Evolutionary conservation across 495 filamentous ascomycete genomes (phyloP).

Genomic region (Immersiella caudata): DNA sequence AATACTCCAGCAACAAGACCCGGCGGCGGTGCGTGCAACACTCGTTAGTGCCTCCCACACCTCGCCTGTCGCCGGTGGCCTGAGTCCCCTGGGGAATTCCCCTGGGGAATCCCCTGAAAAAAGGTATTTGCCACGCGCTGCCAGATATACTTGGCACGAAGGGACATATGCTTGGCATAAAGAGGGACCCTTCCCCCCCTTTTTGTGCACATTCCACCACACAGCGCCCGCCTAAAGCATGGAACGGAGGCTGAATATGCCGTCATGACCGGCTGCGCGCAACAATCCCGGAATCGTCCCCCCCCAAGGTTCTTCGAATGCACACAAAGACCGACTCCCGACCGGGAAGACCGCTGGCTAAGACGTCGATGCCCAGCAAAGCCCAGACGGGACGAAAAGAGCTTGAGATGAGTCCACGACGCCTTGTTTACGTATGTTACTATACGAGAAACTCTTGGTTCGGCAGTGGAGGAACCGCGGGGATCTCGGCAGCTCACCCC

Average conservation of each 20-base stretch:
- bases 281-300: background rate
- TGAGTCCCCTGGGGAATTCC: background rate
- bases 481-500: background rate
- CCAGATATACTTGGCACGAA: background rate
- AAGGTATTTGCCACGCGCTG: no score
- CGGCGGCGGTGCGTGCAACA: no score
- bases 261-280: background rate
- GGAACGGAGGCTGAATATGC: background rate
- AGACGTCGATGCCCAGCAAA: background rate
- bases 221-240: background rate
- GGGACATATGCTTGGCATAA: background rate
- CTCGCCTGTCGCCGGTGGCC: background rate
- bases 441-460: background rate
- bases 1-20: background rate
- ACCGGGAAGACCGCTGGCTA: background rate
- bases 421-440: background rate
- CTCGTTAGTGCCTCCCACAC: background rate
- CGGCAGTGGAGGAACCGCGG: no score
- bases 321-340: background rate
- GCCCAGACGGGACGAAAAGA: background rate
- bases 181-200: background rate
- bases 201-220: background rate
- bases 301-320: no score
- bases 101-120: no score
- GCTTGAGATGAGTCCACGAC: constrained; percentile 1